Base-by-base conservation (phyloP, 805 yeast genomes). In the Ogataea nakhonphanomensis region DNA sequence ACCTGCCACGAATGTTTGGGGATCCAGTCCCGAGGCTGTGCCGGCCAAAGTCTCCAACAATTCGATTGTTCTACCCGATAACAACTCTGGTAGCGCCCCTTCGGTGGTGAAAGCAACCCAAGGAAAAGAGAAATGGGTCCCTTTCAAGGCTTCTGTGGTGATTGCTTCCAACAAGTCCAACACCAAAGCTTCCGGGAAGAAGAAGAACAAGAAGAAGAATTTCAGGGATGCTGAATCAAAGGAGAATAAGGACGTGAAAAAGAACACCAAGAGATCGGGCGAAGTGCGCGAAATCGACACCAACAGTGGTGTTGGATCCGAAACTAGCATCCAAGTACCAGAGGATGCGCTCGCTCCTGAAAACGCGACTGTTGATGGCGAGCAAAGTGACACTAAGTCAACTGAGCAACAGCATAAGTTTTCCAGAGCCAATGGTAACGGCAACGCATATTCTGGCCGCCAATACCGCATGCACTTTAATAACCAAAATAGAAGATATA, bases 121-220 rank as follows among this genome's bases (percentile, higher is more conserved):
- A 11, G 79, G 79, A 41, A 78, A 75, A 53, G 83, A 77, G 53
- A 84, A 82, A 58, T 81, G 87, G 86, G 74, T 80, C 28, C 87
- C 87, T n/a, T 77, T 74, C 58, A 72, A 77, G 50, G 84, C 76
- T 30, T 56, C 63, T 13, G 75, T 74, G 34, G 72, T 71, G 21
- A 65, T 74, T 29, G 66, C 72, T 14, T 41, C 61, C 2, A 46
- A 45, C 32, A 53, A 50, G 35, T 25, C 39, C 3, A 21, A 35
- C 14, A 20, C 45, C 8, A 33, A 39, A 21, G 49, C 46, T 22
- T 39, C 42, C 21, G 47, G 45, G 7, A 31, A 50, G 8, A 38
- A 45, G 21, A 55, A 54, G 44, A 53, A 51, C 44, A 53, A 52
- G 37, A 50, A 38, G 37, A 55, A 53, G 47, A 53, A 46, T 30